phyloP scores from a whole-genome alignment of 352 stramenopile species.

The Albugo laibachii region DNA sequence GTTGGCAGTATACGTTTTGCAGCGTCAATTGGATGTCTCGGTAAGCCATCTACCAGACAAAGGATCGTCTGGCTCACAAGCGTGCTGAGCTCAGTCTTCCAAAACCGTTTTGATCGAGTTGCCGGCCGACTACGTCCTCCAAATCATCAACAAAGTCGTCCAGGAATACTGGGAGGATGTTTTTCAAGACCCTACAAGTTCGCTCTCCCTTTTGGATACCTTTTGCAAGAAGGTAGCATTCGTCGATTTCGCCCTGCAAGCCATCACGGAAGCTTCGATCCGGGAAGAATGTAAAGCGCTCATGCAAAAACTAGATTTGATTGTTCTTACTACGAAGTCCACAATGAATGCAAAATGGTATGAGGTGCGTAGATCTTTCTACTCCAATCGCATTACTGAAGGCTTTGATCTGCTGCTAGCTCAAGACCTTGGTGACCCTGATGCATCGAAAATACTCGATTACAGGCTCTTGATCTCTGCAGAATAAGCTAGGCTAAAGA shows the following conservation, averaged over 20 bases:
- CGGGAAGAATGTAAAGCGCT: constrained; percentile 46
- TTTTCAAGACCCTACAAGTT: background rate
- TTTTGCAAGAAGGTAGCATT: constrained; percentile 38
- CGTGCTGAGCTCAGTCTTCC: background rate
- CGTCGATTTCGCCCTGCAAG: constrained; percentile 64
- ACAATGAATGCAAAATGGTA: constrained; percentile 73
- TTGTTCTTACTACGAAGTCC: constrained; percentile 52
- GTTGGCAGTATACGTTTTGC: constrained; percentile 54
- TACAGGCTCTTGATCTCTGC: constrained; percentile 7
- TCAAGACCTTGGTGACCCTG: constrained; percentile 67
- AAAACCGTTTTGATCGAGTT: constrained; percentile 23
- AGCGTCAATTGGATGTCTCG: constrained; percentile 31
- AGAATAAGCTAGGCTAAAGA: constrained; percentile 12
- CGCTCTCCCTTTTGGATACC: constrained; percentile 19
- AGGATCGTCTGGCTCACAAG: constrained; percentile 12
- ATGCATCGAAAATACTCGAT: constrained; percentile 75
- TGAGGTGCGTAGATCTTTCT: constrained; percentile 14
- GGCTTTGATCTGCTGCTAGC: constrained; percentile 7
- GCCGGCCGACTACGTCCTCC: constrained; percentile 46
- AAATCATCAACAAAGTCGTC: constrained; percentile 62
- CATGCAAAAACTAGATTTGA: constrained; percentile 42
- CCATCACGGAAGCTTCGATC: constrained; percentile 54
- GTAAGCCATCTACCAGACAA: constrained; percentile 15
- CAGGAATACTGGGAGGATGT: constrained; percentile 31
- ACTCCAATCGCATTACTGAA: background rate